Conservation (phyloP, 2,329 filamentous ascomycete genomes). For the Zopfia rhizophila region DNA sequence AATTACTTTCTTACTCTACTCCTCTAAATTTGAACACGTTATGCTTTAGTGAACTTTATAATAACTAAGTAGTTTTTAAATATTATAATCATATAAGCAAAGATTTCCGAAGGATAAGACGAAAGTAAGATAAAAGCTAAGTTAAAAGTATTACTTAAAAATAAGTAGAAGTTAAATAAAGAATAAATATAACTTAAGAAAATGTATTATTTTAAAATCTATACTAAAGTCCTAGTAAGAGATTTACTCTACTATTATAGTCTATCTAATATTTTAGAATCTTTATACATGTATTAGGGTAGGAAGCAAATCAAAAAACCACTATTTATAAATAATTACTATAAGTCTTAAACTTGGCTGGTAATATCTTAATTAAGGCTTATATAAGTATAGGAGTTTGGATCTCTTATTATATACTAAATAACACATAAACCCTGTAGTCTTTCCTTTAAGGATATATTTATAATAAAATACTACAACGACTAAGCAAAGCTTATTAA, state of each 20-base stretch:
- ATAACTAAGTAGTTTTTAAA: too few species aligned
- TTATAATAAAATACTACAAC: slow-evolving; percentile 32
- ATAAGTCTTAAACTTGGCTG: slow-evolving; percentile 8
- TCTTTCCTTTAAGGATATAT: slow-evolving; percentile 28
- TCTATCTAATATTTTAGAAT: slow-evolving; percentile 14
- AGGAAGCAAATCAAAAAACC: slow-evolving; percentile 17
- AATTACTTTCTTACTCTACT: too few species aligned
- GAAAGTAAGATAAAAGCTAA: slow-evolving; percentile 11
- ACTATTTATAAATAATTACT: slow-evolving; percentile 18
- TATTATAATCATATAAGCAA: slow-evolving; percentile 11
- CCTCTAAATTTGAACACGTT: too few species aligned
- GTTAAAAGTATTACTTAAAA: slow-evolving; percentile 10
- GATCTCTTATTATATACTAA: slow-evolving; percentile 27
- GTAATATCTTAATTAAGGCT: slow-evolving; percentile 2
- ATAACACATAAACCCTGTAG: slow-evolving; percentile 31
- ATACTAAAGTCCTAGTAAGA: slow-evolving; percentile 24
- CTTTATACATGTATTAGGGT: slow-evolving; percentile 9
- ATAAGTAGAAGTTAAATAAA: slow-evolving; percentile 17
- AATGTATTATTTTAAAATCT: slow-evolving; percentile 22
- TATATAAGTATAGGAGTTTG: slow-evolving; percentile 16
- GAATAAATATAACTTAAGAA: slow-evolving; percentile 17
- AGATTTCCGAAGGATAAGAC: slow-evolving; percentile 17
- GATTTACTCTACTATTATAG: background rate
- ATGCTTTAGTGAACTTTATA: too few species aligned
- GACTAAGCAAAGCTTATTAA: slow-evolving; percentile 25